Evolutionary conservation across 495 filamentous ascomycete genomes (phyloP).

Genomic region (Aspergillus saccharolyticus): DNA sequence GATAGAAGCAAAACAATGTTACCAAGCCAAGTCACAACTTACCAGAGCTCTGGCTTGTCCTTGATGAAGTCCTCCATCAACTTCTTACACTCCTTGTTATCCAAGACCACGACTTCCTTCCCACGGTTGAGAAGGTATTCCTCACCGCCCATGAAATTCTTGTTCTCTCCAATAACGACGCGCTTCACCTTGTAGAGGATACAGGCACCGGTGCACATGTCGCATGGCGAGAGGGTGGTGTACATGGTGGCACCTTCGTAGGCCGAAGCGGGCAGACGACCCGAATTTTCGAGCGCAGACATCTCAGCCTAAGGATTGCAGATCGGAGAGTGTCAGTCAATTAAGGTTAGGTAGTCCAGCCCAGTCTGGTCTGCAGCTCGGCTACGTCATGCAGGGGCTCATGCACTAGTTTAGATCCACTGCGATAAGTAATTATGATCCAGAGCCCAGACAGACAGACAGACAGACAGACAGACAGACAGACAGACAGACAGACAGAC

Average conservation of each 20-base stretch:
- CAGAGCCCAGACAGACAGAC: constrained; percentile 1
- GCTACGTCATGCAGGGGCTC: background rate
- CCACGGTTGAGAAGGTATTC: constrained; percentile 64
- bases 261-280: constrained; percentile 64
- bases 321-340: no score
- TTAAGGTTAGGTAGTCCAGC: background rate
- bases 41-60: constrained; percentile 75
- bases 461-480: background rate
- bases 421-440: no score
- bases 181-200: constrained; percentile 74
- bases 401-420: no score
- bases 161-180: constrained; percentile 82
- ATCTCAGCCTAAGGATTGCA: constrained; percentile 61
- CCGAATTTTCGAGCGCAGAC: constrained; percentile 71
- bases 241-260: constrained; percentile 80
- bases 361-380: background rate
- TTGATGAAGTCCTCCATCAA: constrained; percentile 75
- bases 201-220: constrained; percentile 85
- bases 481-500: background rate
- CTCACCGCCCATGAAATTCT: constrained; percentile 73
- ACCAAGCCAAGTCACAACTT: constrained; percentile 24
- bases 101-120: constrained; percentile 69
- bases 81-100: constrained; percentile 62
- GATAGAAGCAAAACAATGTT: background rate
- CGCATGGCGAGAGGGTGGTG: constrained; percentile 80